Evolutionary conservation across 768 basidiomycete species (phyloP).

Genomic region (Mycena sanguinolenta): DNA sequence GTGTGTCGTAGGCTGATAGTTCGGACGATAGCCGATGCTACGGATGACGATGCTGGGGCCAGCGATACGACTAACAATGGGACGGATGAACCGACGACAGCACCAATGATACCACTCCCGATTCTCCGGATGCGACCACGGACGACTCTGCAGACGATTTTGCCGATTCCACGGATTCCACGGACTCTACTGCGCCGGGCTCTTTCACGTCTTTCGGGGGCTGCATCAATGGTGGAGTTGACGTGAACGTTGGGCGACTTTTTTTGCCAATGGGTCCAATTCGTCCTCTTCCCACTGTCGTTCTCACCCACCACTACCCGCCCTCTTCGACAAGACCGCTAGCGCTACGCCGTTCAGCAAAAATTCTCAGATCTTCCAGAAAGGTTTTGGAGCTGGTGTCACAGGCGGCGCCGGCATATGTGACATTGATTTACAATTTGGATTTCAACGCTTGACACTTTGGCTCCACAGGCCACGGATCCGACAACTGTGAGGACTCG

Average conservation of each 20-base stretch:
- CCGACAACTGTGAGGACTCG: too few relatives aligned
- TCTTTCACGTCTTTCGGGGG: constrained; percentile 30
- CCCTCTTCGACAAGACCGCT: constrained; percentile 33
- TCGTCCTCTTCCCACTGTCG: neutral
- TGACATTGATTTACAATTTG: too few relatives aligned
- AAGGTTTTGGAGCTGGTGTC: constrained; percentile 20
- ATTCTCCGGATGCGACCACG: neutral
- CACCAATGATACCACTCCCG: neutral
- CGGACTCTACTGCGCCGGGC: neutral
- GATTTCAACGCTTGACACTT: neutral
- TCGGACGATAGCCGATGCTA: neutral
- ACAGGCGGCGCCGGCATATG: neutral
- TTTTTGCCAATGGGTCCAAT: neutral
- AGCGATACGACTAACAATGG: too few relatives aligned
- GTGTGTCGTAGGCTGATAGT: too few relatives aligned
- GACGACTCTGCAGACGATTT: neutral
- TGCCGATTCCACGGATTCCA: neutral
- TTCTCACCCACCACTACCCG: constrained; percentile 12
- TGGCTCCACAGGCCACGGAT: neutral
- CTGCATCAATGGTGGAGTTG: constrained; percentile 33
- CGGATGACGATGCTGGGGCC: too few relatives aligned
- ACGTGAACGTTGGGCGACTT: constrained; percentile 37
- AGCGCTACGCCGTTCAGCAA: constrained; percentile 29
- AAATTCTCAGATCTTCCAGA: constrained; percentile 37
- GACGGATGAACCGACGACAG: neutral